These are phyloP conservation scores for Solanum rostratum DNA, from an alignment of 257 asterid genomes.

Conservation along the genomic window DNA sequence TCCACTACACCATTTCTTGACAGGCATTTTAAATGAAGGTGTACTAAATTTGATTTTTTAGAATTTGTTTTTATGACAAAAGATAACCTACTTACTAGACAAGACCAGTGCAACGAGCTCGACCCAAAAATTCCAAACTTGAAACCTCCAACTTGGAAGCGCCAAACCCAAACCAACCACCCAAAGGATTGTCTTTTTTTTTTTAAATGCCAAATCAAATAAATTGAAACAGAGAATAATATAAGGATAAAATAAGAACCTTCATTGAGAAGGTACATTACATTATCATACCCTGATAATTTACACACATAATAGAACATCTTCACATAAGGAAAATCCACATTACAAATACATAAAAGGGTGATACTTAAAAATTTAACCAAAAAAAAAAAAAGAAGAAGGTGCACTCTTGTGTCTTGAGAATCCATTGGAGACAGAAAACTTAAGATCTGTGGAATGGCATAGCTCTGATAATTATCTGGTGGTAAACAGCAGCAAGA, in stretches of 20 bases:
- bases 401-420: neutral
- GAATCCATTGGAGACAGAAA: neutral
- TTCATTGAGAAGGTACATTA: slow-evolving; percentile 3
- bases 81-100: too few species aligned
- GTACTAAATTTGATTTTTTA: too few species aligned
- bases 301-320: slow-evolving; percentile 13
- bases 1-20: too few species aligned
- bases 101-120: too few species aligned
- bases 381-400: neutral
- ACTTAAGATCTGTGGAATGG: slow-evolving; percentile 35
- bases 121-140: too few species aligned
- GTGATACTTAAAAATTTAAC: neutral
- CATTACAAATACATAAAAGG: neutral
- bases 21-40: too few species aligned
- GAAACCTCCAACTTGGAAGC: too few species aligned
- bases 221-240: neutral
- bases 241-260: neutral
- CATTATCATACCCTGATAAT: slow-evolving; percentile 17
- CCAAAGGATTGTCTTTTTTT: too few species aligned
- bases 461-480: slow-evolving; percentile 51
- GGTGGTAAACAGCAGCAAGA: slow-evolving; percentile 53
- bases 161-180: too few species aligned
- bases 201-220: too few species aligned
- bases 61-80: too few species aligned
- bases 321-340: neutral